Evolutionary conservation across 768 basidiomycete species (phyloP), one percentile per base, ranked within the genome.

Genomic region (Coprinopsis cinerea): DNA sequence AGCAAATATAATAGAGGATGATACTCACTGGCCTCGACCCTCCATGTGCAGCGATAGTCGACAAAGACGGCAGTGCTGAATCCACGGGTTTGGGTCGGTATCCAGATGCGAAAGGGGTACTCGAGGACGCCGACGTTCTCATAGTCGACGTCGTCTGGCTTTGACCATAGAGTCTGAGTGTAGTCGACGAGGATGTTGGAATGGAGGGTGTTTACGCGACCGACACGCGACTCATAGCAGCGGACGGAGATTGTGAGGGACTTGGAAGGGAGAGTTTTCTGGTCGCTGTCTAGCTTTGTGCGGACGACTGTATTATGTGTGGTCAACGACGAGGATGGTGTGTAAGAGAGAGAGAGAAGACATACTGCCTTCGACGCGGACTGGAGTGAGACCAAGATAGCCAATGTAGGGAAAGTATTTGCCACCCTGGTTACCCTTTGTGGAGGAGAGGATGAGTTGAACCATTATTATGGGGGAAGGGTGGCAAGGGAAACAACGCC

Each of bases 11-110:
- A 42, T 45, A 47, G 56, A 51, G 48, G 27, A 37, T 49, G 22
- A 53, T 13, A 73, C 82, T 55, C 55, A 82, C 88, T 76, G 54
- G 89, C 89, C 70, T 92, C 90, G 49, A 92, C 72, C 47, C 88
- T 75, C 90, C 90, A 92, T 61, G 78, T 78, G 60, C 86, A 81
- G 37, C 83, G 76, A 64, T 89, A 92, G 57, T 83, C 85, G 56
- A 85, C 85, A 58, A 82, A 88, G 52, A 80, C 73, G 13, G 83
- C 77, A 42, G 83, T 82, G 63, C 83, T 85, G 58, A 81, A 83
- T 34, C 85, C 85, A 14, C 74, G 65, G 44, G 78, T 74, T 53
- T 75, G 72, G 49, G 76, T 62, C 23, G 90, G 90, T 23, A 92
- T 53, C 40, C 76, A 73, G 59, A 92, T 73, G 44, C 79, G 79